Evolutionary conservation across 768 basidiomycete genomes (phyloP), one percentile per base, ranked within the genome.

Genomic region (Coprinopsis strossmayeri): DNA sequence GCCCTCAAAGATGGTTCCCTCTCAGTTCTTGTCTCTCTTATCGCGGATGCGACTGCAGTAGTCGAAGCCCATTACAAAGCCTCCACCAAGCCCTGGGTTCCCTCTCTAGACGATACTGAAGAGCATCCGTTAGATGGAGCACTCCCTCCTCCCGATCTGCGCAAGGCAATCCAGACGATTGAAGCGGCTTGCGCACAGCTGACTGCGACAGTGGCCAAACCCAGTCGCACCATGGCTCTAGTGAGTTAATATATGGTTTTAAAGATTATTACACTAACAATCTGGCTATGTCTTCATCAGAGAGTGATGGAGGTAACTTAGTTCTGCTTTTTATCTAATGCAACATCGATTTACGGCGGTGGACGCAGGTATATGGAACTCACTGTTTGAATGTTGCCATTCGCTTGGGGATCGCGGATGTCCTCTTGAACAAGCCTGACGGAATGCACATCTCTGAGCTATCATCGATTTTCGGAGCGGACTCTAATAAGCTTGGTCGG

Each of bases 151-250:
- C 49, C 58, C 17, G 60, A 57, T 18, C 51, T 69, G 10, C 57
- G 57, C 17, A 57, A 59, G 32, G 64, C 64, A 3, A 56, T 69
- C 21, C 59, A 62, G 30, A 61, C 53, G 3, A 62, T 69, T 12
- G 66, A 67, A 51, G 66, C 59, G 3, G 67, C 67, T 9, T 67
- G 66, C 44, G 65, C 62, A 18, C 67, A 67, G 46, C 50, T 69
- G 20, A 62, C 58, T 42, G 55, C 51, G 5, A 61, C 61, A 2
- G 57, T 66, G 12, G 61, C 64, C 0, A 59, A 62, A 18, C 68
- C 67, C 2, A 59, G 55, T 23, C 61, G 64, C 48, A 61, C 58
- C 5, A 50, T 67, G n/a, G 51, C 62, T 26, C 68, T 64, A 50
- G 64, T 66, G 46, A 30, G 64, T 56, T 5, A n/a, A n/a, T n/a